These are phyloP conservation scores for Mollisiaceae sp. DNA, from an alignment of 2,329 filamentous ascomycete species.

Conservation along the genomic window DNA sequence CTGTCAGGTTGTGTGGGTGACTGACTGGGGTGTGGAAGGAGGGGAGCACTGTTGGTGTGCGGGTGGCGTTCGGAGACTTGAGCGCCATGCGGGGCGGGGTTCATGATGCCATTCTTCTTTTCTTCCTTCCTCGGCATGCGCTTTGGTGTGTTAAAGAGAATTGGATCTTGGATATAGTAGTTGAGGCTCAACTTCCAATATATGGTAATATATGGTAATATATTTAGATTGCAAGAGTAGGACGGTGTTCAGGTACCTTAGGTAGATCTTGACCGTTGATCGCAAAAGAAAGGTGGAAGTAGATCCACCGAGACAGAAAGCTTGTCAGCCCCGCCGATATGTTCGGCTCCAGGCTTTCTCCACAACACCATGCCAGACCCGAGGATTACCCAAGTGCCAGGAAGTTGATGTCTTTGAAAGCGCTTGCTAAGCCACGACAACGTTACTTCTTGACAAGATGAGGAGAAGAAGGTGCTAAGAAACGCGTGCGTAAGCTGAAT, in stretches of 20 bases:
- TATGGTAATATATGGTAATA: too few species aligned
- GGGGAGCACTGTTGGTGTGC: too few species aligned
- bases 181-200: too few species aligned
- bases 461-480: not conserved
- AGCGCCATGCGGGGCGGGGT: not conserved
- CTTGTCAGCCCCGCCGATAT: not conserved
- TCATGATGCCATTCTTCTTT: not conserved
- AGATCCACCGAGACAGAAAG: not conserved
- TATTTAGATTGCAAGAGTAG: not conserved
- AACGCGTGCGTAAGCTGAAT: not conserved
- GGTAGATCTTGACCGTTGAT: not conserved
- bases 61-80: not conserved
- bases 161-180: not conserved
- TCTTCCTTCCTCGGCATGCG: too few species aligned
- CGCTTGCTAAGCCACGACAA: conserved; percentile 5
- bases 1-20: not conserved
- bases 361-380: not conserved
- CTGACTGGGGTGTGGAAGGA: not conserved
- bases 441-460: not conserved
- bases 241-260: not conserved
- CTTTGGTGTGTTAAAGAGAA: too few species aligned
- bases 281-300: not conserved
- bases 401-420: not conserved
- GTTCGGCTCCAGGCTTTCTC: not conserved
- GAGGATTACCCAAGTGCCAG: not conserved